phyloP scores from a whole-genome alignment of 148 eudicot species.

The Camellia granthamiana region DNA sequence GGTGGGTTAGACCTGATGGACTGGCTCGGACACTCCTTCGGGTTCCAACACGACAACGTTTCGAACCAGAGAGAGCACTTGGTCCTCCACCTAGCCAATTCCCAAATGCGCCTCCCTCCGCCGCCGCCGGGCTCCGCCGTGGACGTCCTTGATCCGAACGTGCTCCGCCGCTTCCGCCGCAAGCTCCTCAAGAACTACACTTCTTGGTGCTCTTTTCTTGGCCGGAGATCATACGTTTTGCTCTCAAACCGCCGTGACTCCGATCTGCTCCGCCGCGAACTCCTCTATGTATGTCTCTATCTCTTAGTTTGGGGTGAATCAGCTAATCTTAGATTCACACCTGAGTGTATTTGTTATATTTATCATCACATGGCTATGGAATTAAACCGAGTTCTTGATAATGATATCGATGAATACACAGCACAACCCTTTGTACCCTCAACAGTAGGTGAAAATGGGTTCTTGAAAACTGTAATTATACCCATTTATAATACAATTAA shows the following conservation, averaged over 20 bases:
- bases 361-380: conserved; percentile 80
- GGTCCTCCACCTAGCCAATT: conserved; percentile 77
- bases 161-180: conserved; percentile 55
- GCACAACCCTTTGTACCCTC: conserved; percentile 51
- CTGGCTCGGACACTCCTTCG: conserved; percentile 76
- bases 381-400: conserved; percentile 55
- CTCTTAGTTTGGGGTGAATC: conserved; percentile 87
- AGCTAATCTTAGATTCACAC: conserved; percentile 67
- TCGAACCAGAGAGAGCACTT: conserved; percentile 84
- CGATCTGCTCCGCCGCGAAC: conserved; percentile 56
- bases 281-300: conserved; percentile 65
- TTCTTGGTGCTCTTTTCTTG: conserved; percentile 65
- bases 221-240: conserved; percentile 39
- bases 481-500: conserved; percentile 55
- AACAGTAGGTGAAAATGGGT: conserved; percentile 47
- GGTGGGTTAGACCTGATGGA: conserved; percentile 66
- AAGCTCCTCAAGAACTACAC: conserved; percentile 57
- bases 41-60: conserved; percentile 81
- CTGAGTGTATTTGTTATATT: conserved; percentile 82
- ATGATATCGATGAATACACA: conserved; percentile 46
- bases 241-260: conserved; percentile 39
- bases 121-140: conserved; percentile 59
- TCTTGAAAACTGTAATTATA: conserved; percentile 43
- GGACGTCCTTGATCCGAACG: conserved; percentile 42
- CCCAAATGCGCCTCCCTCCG: conserved; percentile 67